Conservation (phyloP, 2,329 filamentous ascomycete species). For the Colletotrichum musae region DNA sequence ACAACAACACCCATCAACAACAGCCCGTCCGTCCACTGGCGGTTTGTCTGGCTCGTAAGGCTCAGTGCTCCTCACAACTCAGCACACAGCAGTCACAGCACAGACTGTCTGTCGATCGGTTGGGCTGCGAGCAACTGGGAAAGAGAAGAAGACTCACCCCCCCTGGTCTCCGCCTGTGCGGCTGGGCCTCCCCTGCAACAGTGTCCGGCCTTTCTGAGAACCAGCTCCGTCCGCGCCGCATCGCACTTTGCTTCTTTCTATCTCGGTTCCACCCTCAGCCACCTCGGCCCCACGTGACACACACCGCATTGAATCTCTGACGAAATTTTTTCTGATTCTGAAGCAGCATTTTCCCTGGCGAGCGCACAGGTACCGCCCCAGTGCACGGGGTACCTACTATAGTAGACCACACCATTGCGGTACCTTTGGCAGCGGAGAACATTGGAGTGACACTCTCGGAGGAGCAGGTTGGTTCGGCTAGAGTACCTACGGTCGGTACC, state of each 20-base stretch:
- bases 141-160: not conserved
- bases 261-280: slow-evolving; percentile 33
- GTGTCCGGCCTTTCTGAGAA: slow-evolving; percentile 29
- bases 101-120: slow-evolving; percentile 30
- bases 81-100: not conserved
- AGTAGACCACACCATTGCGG: not conserved
- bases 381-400: not conserved
- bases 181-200: slow-evolving; percentile 29
- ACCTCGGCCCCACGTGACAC: slow-evolving; percentile 39
- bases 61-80: not conserved
- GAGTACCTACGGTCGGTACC: too few relatives aligned
- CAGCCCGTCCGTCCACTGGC: not conserved
- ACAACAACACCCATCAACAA: not conserved
- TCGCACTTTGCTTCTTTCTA: slow-evolving; percentile 39
- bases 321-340: slow-evolving; percentile 20
- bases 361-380: not conserved
- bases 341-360: slow-evolving; percentile 28
- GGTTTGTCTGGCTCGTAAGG: not conserved
- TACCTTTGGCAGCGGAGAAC: slow-evolving; percentile 5
- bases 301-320: slow-evolving; percentile 39
- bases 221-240: slow-evolving; percentile 37
- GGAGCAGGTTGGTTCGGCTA: slow-evolving; percentile 26
- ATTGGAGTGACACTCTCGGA: slow-evolving; percentile 11
- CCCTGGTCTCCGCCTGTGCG: slow-evolving; percentile 15
- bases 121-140: slow-evolving; percentile 29